Base-by-base conservation (phyloP, 2,329 filamentous ascomycete species). In the Trichocomaceae sp. region DNA sequence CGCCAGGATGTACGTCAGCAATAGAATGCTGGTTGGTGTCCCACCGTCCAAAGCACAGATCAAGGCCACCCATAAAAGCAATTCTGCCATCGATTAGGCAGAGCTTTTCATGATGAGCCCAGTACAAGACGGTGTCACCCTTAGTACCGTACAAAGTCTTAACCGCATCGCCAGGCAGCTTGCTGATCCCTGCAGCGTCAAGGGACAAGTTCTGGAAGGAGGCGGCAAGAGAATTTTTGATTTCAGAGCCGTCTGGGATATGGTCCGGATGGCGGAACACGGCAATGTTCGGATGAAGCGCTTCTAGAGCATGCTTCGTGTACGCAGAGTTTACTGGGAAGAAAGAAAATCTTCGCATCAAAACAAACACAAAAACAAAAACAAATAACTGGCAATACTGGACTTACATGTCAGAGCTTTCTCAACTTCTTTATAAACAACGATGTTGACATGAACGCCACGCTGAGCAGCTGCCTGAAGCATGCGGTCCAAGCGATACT, bases 201-300 rank as follows among this genome's bases (percentile, higher is more conserved):
- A 84, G 67, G 3, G 78, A 77, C 60, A 83, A 68, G 55, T 80
- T 77, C 63, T 82, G 77, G 68, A 79, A 82, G 64, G 67, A 79
- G 15, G 79, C 71, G 9, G 80, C 67, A 58, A 86, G 76, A 0
- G 75, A 78, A 0, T 83, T 80, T 39, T 82, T 77, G 19, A 91
- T 64, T 31, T 83, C 85, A 59, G 87, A 81, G 47, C 83, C 82
- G 61, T 87, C 88, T 1, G 89, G 88, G 4, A 86, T 71, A 73
- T 96, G 91, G 64, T 96, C 91, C 2, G 92, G 92, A 68, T 96
- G 90, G 19, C 91, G 80, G 70, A 96, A 95, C 10, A 96, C 90
- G 45, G 83, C 81, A 69, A 96, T 93, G 65, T 95, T 95, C 8
- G 83, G 83, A 65, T 93, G 88, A 35, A 92, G 77, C 7, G 74